Conservation (phyloP, 2,329 filamentous ascomycete genomes). For the Penicillium concentricum region DNA sequence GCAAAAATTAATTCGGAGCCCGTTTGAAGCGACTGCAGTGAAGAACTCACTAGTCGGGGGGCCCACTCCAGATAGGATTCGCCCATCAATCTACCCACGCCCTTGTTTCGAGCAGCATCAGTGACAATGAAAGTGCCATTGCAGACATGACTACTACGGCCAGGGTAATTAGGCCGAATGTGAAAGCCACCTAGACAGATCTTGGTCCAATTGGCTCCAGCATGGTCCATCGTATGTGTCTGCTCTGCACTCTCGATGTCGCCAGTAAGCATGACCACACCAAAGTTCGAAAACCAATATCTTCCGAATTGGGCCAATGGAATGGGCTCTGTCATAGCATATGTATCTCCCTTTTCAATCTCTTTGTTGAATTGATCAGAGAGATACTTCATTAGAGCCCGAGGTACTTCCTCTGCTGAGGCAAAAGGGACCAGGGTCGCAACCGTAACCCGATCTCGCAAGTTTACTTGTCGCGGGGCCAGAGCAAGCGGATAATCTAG, state of each 20-base stretch:
- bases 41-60: constrained; percentile 55
- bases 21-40: constrained; percentile 28
- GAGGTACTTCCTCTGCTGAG: constrained; percentile 72
- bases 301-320: constrained; percentile 70
- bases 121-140: constrained; percentile 74
- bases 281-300: constrained; percentile 93
- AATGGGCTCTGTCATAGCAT: constrained; percentile 80
- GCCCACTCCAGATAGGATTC: constrained; percentile 77
- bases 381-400: constrained; percentile 71
- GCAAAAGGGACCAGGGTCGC: constrained; percentile 82
- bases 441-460: constrained; percentile 78
- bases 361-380: constrained; percentile 84
- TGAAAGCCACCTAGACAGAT: constrained; percentile 88
- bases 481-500: constrained; percentile 65
- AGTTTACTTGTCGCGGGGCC: constrained; percentile 71
- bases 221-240: constrained; percentile 48
- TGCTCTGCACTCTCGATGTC: constrained; percentile 65
- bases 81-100: constrained; percentile 73
- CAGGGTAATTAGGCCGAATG: constrained; percentile 91
- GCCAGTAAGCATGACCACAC: constrained; percentile 81
- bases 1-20: constrained; percentile 29
- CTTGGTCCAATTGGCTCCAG: constrained; percentile 70
- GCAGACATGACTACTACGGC: constrained; percentile 85
- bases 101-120: constrained; percentile 69
- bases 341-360: constrained; percentile 88